A percentile compares a stretch with the other conserved stretches of the same genome.
Evolutionary conservation across 148 eudicot species (phyloP).

Genomic region (Rhododendron kiyosumense): DNA sequence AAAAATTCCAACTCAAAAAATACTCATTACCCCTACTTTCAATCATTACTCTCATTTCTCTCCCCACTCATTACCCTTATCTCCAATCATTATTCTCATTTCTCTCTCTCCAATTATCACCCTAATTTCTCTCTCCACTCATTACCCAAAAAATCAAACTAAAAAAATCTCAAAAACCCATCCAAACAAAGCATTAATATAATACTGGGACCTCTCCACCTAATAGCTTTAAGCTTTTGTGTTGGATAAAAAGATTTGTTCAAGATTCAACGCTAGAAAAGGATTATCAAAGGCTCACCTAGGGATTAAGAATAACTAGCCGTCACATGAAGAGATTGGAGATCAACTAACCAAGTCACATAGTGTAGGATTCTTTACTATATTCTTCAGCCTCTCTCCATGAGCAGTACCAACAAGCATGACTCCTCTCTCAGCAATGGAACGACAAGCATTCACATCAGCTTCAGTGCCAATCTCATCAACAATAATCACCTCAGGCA

Average conservation of each 20-base stretch:
- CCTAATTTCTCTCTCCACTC: no score
- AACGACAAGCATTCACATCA: constrained; percentile 49
- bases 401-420: constrained; percentile 60
- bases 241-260: neutral
- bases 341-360: constrained; percentile 33
- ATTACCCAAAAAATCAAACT: no score
- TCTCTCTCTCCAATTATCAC: no score
- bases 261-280: neutral
- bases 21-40: no score
- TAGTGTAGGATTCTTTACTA: constrained; percentile 41
- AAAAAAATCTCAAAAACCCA: no score
- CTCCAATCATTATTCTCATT: no score
- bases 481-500: constrained; percentile 55
- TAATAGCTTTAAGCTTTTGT: neutral
- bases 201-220: neutral
- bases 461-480: constrained; percentile 48
- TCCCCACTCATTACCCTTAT: no score
- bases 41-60: no score
- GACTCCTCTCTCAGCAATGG: constrained; percentile 56
- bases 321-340: neutral
- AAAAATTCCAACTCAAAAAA: no score
- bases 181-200: no score
- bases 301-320: neutral
- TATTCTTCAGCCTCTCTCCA: constrained; percentile 40
- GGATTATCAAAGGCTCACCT: neutral